Base-by-base conservation (phyloP, 768 basidiomycete species). In the Leucocoprinus leucothites region DNA sequence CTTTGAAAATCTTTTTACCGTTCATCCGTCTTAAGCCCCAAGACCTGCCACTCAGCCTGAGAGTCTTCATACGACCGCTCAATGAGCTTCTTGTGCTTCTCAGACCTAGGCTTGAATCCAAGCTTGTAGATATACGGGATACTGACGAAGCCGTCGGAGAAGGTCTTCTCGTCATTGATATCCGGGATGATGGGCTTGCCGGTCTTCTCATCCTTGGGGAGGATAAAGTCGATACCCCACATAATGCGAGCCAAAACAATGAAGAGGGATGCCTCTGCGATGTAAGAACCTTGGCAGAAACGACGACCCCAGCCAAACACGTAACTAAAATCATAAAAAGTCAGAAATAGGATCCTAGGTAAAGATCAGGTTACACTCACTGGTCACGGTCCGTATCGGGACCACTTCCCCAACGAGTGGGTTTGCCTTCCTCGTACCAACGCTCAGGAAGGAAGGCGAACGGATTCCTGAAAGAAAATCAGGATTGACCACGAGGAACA, bases 391-490 rank as follows among this genome's bases (percentile, higher is more conserved):
- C 64, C 11, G 42, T 49, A 19, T 64, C 63, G 13, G 67, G 64
- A 3, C 63, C 64, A 45, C 60, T 60, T 26, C 61, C 63, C 64
- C 63, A 64, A 43, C 60, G 55, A 22, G 56, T 59, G 14, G 63
- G 56, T 24, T 62, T 57, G 22, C 57, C 60, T 34, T 59, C 53
- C 2, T 51, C 43, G 25, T 68, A 64, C 50, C 71, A 73, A 21
- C 72, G 65, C 43, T 72, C 71, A 1, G 71, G 70, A 1, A 60
- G 50, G 47, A 65, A 71, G 21, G 67, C 64, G 2, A 58, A 60
- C 9, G 70, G 63, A 16, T 64, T 65, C 2, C 61, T 62, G 31
- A 21, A 22, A 22, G 13, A 56, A 31, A 13, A 36, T 35, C 1
- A 48, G 31, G 13, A 25, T 48, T 42, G 16, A 26, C 21, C 13